phyloP scores from a whole-genome alignment of 129 eudicot species.

The Rutidosis leptorrhynchoides region DNA sequence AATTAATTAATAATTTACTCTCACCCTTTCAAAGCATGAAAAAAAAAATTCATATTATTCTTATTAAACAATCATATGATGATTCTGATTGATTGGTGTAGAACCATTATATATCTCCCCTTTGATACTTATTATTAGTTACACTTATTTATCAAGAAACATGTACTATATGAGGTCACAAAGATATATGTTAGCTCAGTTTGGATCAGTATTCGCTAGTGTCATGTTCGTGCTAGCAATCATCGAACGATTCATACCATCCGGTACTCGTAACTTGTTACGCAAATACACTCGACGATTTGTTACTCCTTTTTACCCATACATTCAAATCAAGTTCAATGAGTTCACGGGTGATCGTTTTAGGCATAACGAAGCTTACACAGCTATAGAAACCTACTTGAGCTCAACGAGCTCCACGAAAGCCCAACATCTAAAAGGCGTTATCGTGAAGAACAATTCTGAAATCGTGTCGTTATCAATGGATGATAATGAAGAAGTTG shows the following conservation, averaged over 20 bases:
- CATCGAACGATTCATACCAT: constrained; percentile 35
- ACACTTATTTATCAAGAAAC: background rate
- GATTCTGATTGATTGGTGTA: background rate
- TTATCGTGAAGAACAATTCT: constrained; percentile 1
- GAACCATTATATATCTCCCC: constrained; percentile 7
- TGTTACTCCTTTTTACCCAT: constrained; percentile 30
- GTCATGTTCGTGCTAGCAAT: constrained; percentile 9
- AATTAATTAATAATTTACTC: background rate
- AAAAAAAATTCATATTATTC: background rate
- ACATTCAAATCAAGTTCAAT: constrained; percentile 39
- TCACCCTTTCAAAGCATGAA: background rate
- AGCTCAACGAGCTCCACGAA: constrained; percentile 31
- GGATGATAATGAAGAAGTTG: constrained; percentile 49
- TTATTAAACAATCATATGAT: background rate
- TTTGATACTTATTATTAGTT: background rate
- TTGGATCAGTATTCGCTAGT: constrained; percentile 3
- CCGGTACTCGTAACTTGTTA: background rate
- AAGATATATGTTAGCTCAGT: background rate
- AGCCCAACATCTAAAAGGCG: constrained; percentile 43
- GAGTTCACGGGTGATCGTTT: constrained; percentile 40
- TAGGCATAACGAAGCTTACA: constrained; percentile 39
- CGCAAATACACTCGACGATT: constrained; percentile 27
- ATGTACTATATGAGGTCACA: background rate
- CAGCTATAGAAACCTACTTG: constrained; percentile 39
- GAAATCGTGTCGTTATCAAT: constrained; percentile 31